phyloP scores from a whole-genome alignment of 106 monocot species.

The Xerophyta viscosa region DNA sequence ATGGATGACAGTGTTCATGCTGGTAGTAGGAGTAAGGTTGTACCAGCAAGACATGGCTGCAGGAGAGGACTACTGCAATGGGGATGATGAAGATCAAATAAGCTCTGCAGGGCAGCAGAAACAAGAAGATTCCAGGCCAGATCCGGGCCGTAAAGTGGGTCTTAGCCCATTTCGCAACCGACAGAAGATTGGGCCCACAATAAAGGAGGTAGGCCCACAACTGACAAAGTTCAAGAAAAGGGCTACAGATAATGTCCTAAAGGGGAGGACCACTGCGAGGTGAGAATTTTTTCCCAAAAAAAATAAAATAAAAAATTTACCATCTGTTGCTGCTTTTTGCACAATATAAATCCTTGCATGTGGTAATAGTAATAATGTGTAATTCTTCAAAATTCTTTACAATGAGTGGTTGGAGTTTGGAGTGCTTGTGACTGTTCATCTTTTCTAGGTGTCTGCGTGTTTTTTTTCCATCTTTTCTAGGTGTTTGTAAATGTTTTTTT shows the following conservation, averaged over 20 bases:
- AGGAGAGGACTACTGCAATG: constrained; percentile 2
- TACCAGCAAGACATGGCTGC: constrained; percentile 38
- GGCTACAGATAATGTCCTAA: background rate
- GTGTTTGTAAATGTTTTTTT: too few relatives aligned
- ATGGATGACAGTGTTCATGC: constrained; percentile 54
- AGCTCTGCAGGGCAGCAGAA: background rate
- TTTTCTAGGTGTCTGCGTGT: too few relatives aligned
- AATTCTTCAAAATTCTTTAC: too few relatives aligned
- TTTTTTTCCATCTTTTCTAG: too few relatives aligned
- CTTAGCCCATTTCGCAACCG: background rate
- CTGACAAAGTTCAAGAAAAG: constrained; percentile 4
- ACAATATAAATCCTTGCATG: too few relatives aligned
- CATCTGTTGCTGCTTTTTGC: too few relatives aligned
- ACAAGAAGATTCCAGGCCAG: constrained; percentile 17
- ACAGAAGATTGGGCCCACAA: background rate
- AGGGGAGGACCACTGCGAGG: too few relatives aligned
- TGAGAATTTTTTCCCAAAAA: too few relatives aligned
- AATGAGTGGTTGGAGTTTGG: too few relatives aligned
- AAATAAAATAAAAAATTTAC: too few relatives aligned
- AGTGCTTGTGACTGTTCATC: too few relatives aligned
- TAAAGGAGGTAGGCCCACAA: background rate
- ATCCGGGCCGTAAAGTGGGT: background rate
- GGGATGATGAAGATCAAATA: constrained; percentile 5
- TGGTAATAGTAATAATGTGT: too few relatives aligned
- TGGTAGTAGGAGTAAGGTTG: constrained; percentile 32